These are phyloP conservation scores for Ceriops zippeliana DNA, from an alignment of 345 rosid genomes.

Conservation along the genomic window DNA sequence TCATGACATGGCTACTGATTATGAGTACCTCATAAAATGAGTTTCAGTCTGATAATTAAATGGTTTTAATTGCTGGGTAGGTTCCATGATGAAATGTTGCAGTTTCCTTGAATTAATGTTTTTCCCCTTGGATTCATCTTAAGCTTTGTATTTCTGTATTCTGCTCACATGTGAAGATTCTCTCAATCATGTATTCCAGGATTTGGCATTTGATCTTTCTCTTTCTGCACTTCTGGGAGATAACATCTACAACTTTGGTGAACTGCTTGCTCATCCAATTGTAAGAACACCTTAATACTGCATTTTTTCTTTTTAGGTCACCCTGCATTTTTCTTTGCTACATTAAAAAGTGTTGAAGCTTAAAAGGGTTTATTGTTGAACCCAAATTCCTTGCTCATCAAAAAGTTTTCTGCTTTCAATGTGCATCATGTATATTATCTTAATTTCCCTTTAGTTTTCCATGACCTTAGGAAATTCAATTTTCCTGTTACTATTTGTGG, in stretches of 20 bases:
- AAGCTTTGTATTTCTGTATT: background rate
- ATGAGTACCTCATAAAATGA: background rate
- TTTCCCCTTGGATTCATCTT: background rate
- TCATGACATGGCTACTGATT: background rate
- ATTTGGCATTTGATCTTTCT: constrained; percentile 95
- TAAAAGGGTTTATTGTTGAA: background rate
- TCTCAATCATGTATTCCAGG: constrained; percentile 38
- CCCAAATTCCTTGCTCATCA: no score
- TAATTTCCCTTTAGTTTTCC: no score
- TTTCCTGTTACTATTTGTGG: background rate
- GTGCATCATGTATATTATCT: no score
- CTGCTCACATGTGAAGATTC: background rate
- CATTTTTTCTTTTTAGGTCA: background rate
- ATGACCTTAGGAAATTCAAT: no score
- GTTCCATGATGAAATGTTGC: background rate
- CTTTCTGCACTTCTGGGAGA: constrained; percentile 98
- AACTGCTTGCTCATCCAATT: constrained; percentile 95
- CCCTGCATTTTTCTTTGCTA: background rate
- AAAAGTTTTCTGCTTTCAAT: no score
- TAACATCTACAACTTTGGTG: constrained; percentile 97
- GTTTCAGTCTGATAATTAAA: no score
- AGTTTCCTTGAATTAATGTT: background rate
- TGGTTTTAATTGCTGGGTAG: background rate
- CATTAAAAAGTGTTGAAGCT: background rate
- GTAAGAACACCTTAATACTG: constrained; percentile 48